A percentile compares a stretch with the other conserved stretches of the same genome.
Conservation (phyloP, 441 rosid species). For the Gossypium schwendimanii region DNA sequence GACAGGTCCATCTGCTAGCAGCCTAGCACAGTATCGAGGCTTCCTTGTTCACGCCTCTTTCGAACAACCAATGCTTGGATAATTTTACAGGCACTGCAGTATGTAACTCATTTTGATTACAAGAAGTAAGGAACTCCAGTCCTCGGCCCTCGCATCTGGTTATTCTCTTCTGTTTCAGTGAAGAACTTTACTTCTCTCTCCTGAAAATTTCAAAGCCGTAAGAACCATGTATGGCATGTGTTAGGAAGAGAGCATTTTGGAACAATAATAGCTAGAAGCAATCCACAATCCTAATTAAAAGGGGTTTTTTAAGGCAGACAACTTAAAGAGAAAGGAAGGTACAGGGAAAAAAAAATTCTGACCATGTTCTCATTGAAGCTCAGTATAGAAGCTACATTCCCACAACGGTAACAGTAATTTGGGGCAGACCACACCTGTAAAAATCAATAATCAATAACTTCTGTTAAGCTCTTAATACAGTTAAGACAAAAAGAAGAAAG, state of each 20-base stretch:
- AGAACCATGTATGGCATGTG: background rate
- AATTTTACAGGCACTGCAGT: slow-evolving; percentile 27
- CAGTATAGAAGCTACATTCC: slow-evolving; percentile 97
- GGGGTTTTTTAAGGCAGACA: background rate
- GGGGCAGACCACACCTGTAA: slow-evolving; percentile 99
- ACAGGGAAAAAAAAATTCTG: slow-evolving; percentile 24
- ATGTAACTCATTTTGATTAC: slow-evolving; percentile 27
- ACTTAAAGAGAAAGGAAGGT: background rate
- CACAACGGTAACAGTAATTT: slow-evolving; percentile 97
- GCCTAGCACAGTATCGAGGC: slow-evolving; percentile 11
- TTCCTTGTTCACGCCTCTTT: slow-evolving; percentile 13
- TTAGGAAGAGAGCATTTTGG: background rate
- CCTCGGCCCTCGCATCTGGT: slow-evolving; percentile 99
- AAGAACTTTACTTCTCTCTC: slow-evolving; percentile 96
- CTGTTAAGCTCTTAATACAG: slow-evolving; percentile 16
- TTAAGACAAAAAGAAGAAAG: background rate
- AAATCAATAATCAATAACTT: slow-evolving; percentile 18
- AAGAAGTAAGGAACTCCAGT: slow-evolving; percentile 97
- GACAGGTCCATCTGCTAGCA: slow-evolving; percentile 17
- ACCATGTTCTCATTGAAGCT: slow-evolving; percentile 98
- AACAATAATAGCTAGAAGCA: background rate
- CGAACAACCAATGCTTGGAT: slow-evolving; percentile 16
- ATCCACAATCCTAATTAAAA: background rate
- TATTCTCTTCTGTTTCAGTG: slow-evolving; percentile 98
- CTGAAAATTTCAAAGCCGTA: slow-evolving; percentile 27